A percentile compares a stretch with the other conserved stretches of the same genome.
These are phyloP conservation scores for Wickerhamiella parazyma DNA, from an alignment of 805 yeast species.

Conservation along the genomic window DNA sequence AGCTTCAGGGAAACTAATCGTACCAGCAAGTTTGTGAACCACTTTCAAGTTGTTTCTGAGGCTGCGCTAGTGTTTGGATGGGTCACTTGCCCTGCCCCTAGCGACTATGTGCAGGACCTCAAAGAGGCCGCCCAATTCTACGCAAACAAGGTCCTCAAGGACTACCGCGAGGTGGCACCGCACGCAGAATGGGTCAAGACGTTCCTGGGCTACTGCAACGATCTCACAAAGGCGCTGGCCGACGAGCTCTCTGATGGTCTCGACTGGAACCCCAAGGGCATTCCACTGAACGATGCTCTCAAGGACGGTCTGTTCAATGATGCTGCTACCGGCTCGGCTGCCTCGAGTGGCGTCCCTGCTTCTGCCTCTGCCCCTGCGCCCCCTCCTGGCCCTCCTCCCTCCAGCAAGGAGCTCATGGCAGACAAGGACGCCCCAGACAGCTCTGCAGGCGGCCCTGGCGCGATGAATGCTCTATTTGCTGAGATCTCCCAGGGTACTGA, in stretches of 20 bases:
- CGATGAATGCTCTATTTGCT: conserved; percentile 83
- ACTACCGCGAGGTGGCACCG: conserved; percentile 56
- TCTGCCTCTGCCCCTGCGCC: conserved; percentile 42
- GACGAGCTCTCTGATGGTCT: conserved; percentile 76
- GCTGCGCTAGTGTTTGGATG: conserved; percentile 87
- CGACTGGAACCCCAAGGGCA: conserved; percentile 56
- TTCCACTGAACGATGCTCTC: conserved; percentile 37
- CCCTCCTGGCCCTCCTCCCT: conserved; percentile 84
- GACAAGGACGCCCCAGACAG: conserved; percentile 7
- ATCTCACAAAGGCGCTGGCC: conserved; percentile 58
- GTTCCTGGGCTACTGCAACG: conserved; percentile 51
- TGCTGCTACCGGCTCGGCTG: background rate
- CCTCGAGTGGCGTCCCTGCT: no score
- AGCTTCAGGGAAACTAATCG: conserved; percentile 65
- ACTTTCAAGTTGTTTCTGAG: conserved; percentile 73
- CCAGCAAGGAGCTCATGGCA: conserved; percentile 45
- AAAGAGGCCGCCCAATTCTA: conserved; percentile 90
- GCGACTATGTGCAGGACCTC: conserved; percentile 56
- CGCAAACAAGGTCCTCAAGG: conserved; percentile 82
- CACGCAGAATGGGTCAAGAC: conserved; percentile 73
- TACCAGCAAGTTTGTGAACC: conserved; percentile 47
- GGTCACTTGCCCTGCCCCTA: conserved; percentile 68
- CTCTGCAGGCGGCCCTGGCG: conserved; percentile 26
- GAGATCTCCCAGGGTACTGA: conserved; percentile 74
- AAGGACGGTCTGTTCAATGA: conserved; percentile 20